phyloP scores from a whole-genome alignment of 345 rosid genomes.

The Pugionium cornutum region DNA sequence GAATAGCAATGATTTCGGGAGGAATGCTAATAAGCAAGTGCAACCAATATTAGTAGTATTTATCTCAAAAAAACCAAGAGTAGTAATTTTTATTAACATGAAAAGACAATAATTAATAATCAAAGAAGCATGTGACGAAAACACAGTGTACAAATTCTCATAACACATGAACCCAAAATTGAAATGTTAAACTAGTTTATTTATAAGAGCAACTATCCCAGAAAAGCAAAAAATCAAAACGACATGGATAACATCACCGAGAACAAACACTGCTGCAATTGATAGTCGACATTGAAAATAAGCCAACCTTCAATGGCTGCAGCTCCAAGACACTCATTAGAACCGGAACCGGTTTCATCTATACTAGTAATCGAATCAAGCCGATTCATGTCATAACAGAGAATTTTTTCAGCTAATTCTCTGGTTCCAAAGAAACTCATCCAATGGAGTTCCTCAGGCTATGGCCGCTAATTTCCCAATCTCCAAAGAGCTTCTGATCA shows the following conservation, averaged over 20 bases:
- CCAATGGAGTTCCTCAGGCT: conserved; percentile 33
- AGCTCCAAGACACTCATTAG: conserved; percentile 42
- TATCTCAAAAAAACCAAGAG: no score
- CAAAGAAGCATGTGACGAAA: no score
- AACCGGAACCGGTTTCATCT: conserved; percentile 19
- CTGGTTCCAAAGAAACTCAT: conserved; percentile 41
- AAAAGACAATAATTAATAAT: no score
- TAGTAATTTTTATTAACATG: no score
- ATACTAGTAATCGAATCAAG: conserved; percentile 36
- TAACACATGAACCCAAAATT: no score
- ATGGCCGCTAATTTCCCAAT: conserved; percentile 37
- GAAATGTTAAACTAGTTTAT: no score
- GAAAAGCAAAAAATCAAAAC: no score
- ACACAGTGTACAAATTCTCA: no score
- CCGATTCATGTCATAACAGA: conserved; percentile 39
- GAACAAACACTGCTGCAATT: conserved; percentile 17
- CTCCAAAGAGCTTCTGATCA: conserved; percentile 38
- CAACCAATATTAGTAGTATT: no score
- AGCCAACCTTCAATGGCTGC: conserved; percentile 46
- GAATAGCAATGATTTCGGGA: no score
- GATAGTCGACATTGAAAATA: conserved; percentile 39
- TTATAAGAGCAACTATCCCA: no score
- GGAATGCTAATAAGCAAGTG: no score
- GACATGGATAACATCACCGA: neutral
- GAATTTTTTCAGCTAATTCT: conserved; percentile 41